Base-by-base conservation (phyloP, 208 protist genomes). In the Tritrichomonas musculus region DNA sequence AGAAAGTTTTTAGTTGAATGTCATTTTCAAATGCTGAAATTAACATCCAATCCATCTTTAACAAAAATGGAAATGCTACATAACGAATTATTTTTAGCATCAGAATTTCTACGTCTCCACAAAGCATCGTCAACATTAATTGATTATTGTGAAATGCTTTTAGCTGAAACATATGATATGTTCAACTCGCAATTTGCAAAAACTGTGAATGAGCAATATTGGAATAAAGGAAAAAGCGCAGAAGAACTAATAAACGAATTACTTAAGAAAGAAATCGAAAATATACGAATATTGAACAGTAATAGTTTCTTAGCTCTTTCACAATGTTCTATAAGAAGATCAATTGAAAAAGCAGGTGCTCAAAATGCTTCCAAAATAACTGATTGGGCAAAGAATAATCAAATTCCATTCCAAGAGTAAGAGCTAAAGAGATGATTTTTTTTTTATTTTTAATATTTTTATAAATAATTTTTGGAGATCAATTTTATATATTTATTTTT, bases 11-110 rank as follows among this genome's bases (percentile, higher is more conserved):
- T 88, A 39, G 0, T 88, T 57, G 77, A 88, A 33, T 88, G 77
- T 39, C 41, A 88, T 33, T 47, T 11, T 4, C 44, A 88, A 53
- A n/a, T 88, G 17, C 47, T 88, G 27, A 47, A 53, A 39, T 57
- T 60, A 8, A 88, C 77, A 88, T n/a, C 77, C 33, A 53, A 53
- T 57, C 77, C 77, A 33, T 33, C 20, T 27, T 39, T 88, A 22
- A 39, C 77, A 53, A 88, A 88, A 36, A 88, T 88, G 2, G 41
- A 41, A 57, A 36, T 88, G 9, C 77, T 88, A n/a, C 77, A 88
- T 57, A 88, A 88, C 47, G 77, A 88, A n/a, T 36, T 88, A 36
- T 88, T 88, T 50, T 88, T 53, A 44, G 77, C 77, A 39, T 88
- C 77, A 53, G 77, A 88, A 57, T 44, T 88, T 57, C n/a, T 88